Percentiles rank a stretch among this genome's conserved stretches.
Evolutionary conservation across 108 stramenopile genomes (phyloP).

Genomic region (Tribonema minus): DNA sequence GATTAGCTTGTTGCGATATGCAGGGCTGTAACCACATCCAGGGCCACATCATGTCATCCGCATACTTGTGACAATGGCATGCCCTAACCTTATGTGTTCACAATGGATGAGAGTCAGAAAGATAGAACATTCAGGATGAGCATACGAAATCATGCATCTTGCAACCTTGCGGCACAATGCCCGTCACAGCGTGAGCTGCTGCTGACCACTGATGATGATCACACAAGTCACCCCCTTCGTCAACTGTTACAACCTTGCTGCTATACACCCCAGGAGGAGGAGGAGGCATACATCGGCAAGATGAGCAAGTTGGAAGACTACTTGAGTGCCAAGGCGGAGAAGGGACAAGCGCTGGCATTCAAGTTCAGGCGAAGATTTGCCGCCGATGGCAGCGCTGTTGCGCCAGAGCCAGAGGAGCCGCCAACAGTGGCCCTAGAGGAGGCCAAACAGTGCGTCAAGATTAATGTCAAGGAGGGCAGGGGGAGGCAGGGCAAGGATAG

Average conservation of each 20-base stretch:
- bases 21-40: too few relatives aligned
- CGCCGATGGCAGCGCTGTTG: background rate
- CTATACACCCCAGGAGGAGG: constrained; percentile 1
- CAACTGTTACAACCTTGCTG: too few relatives aligned
- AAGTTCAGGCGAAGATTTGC: background rate
- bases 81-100: too few relatives aligned
- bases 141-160: background rate
- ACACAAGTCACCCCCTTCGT: too few relatives aligned
- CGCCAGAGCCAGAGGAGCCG: background rate
- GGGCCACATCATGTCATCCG: too few relatives aligned
- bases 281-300: background rate
- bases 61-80: too few relatives aligned
- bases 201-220: background rate
- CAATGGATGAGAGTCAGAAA: background rate
- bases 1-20: too few relatives aligned
- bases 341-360: background rate
- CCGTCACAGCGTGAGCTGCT: background rate
- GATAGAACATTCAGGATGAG: background rate
- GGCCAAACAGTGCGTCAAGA: too few relatives aligned
- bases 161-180: background rate
- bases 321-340: background rate
- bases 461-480: too few relatives aligned
- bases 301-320: constrained; percentile 1
- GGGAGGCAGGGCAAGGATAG: background rate
- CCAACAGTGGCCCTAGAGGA: background rate